Conservation (phyloP, 2,329 filamentous ascomycete species). For the Trichophyton rubrum region DNA sequence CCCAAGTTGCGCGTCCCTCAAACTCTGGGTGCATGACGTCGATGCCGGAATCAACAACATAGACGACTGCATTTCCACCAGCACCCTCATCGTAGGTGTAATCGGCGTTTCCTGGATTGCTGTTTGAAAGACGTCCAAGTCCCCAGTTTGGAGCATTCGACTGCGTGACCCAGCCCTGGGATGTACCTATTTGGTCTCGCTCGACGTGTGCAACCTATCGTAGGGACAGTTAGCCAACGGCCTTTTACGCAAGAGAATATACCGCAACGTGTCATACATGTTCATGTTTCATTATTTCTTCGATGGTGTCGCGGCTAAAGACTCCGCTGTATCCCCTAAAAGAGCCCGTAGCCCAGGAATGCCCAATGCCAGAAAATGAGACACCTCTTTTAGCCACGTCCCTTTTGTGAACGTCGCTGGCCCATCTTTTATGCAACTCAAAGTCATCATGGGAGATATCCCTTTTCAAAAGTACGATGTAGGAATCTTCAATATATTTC, state of each 20-base stretch:
- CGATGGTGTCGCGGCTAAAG: background rate
- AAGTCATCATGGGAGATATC: constrained; percentile 2
- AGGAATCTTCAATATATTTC: constrained; percentile 5
- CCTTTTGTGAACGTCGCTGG: background rate
- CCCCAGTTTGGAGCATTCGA: constrained; percentile 23
- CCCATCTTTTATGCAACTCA: constrained; percentile 4
- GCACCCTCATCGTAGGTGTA: constrained; percentile 27
- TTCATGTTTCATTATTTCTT: background rate
- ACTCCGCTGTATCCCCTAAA: constrained; percentile 5
- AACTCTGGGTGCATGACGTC: constrained; percentile 25
- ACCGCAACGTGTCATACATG: background rate
- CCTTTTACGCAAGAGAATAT: background rate
- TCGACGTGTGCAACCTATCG: constrained; percentile 14
- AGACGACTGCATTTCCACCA: constrained; percentile 26
- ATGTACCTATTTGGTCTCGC: constrained; percentile 3
- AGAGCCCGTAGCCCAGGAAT: background rate
- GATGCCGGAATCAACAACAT: constrained; percentile 30
- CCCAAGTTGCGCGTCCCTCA: constrained; percentile 25
- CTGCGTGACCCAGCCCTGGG: constrained; percentile 10
- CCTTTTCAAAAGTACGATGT: constrained; percentile 9
- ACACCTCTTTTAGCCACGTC: background rate
- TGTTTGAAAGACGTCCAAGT: constrained; percentile 25
- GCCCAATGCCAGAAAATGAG: background rate
- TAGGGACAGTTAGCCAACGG: background rate
- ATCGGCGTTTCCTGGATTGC: constrained; percentile 14